Base-by-base conservation (phyloP, 768 basidiomycete species). In the Solioccasus polychromus region DNA sequence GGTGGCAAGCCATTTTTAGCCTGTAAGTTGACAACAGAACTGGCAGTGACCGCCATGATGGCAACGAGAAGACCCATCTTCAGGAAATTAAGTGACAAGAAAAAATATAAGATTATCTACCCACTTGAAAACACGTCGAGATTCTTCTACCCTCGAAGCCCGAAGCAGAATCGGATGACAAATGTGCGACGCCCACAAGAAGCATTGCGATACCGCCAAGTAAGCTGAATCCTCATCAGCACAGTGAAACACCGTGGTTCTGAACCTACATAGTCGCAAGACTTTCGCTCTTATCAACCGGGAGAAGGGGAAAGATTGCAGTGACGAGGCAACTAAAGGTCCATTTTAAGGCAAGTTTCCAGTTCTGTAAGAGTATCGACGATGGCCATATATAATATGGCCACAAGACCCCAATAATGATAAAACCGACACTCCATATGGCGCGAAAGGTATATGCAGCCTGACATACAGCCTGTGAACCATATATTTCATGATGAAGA, bases 231-330 rank as follows among this genome's bases (percentile, higher is more conserved):
- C 41, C 18, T 20, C 20, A 23, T 62, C 22, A 68, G 39, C 2
- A 20, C 32, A 37, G 10, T 14, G 11, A 35, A 36, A 10, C 7
- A n/a, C n/a, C n/a, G n/a, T n/a, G 35, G 30, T 11, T 15, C 30
- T 12, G 35, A 7, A 69, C 80, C 58, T 45, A 89, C 90, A 92
- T 82, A 3, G 71, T 58, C 1, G 55, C 20, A 18, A 85, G 46
- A 50, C 69, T 80, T 64, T 92, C 90, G 19, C 69, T 66, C 59
- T 88, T 86, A 46, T 91, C 81, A 3, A 91, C 85, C 8, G 78
- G 68, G 23, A 91, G 71, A 20, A 87, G 60, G 0, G 89, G 88
- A 55, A 92, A 92, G 3, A 88, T 52, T 0, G 76, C 77, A 1
- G 77, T 78, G 17, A 70, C 51, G 1, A 79, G 51, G 59, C 83